Conservation (phyloP, 331 rosid genomes). For the Erythrophleum ivorense region DNA sequence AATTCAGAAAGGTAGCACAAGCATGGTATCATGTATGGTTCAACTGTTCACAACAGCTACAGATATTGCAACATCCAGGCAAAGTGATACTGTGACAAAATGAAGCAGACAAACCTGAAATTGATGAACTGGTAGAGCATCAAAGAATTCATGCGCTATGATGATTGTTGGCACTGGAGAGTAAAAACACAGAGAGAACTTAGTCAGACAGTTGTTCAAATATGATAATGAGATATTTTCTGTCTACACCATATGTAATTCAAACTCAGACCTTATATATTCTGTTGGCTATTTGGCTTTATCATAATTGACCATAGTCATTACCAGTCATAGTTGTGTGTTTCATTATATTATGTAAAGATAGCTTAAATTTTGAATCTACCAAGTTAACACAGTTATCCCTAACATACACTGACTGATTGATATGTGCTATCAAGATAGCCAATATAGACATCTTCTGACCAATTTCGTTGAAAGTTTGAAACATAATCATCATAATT, state of each 20-base stretch:
- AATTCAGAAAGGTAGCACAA: conserved; percentile 32
- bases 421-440: too few species aligned
- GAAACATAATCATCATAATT: not conserved
- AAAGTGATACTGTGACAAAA: not conserved
- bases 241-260: conserved; percentile 2
- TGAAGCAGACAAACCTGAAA: conserved; percentile 71
- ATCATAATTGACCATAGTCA: not conserved
- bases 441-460: not conserved
- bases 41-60: not conserved
- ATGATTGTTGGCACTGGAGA: conserved; percentile 80
- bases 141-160: conserved; percentile 92
- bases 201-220: conserved; percentile 32
- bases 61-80: not conserved
- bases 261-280: conserved; percentile 23
- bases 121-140: conserved; percentile 94
- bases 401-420: not conserved
- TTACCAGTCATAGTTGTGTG: not conserved
- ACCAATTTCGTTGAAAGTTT: not conserved
- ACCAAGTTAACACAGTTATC: not conserved
- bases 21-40: conserved; percentile 25
- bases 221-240: conserved; percentile 9
- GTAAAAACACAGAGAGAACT: conserved; percentile 27
- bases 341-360: not conserved
- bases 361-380: not conserved
- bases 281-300: not conserved